Evolutionary conservation across 169 alveolate genomes (phyloP), one percentile per base, ranked within the genome.

Genomic region (Plasmodium billcollinsi): DNA sequence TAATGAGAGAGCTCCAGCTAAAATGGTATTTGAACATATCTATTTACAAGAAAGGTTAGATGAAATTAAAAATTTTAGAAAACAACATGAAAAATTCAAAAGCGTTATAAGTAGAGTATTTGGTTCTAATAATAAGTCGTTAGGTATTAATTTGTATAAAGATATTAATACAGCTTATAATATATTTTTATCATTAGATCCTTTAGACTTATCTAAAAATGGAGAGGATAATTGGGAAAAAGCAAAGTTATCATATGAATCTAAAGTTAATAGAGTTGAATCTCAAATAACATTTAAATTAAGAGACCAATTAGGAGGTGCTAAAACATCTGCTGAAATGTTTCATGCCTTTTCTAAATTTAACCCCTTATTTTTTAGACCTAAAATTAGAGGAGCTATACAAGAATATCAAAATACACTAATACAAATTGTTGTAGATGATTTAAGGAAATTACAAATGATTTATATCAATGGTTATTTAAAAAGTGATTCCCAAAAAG

Each of bases 321-420:
- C 99, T 9, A 96, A 96, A 89, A 97, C 96, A 56, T 98, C 99
- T 9, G 96, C 97, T 66, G 99, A 98, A 89, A 98, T 98, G 99
- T 98, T 97, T 92, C 94, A 97, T 75, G 98, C 98, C 47, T 98
- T 98, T 91, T 96, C 98, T 29, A 95, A 97, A 89, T 98, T 98
- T 95, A 98, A 98, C 90, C 98, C 99, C 7, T 94, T 98, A 47
- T 98, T 98, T 91, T 95, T 95, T 91, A 92, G 99, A 47, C 99
- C 99, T 15, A 95, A 99, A 74, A 97, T 98, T 85, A 95, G 97
- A 78, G 98, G 99, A 47, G 99, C 99, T 8, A 98, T 98, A 45
- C 97, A 97, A 89, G 99, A 98, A 92, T 98, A 98, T 91, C 99
- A 98, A 95, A 96, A 98, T 20, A 93, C 97, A 61, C 85, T 98